A percentile compares a stretch with the other conserved stretches of the same genome.
phyloP scores from a whole-genome alignment of 164 flowering plant species.

The Nymphaea thermarum region DNA sequence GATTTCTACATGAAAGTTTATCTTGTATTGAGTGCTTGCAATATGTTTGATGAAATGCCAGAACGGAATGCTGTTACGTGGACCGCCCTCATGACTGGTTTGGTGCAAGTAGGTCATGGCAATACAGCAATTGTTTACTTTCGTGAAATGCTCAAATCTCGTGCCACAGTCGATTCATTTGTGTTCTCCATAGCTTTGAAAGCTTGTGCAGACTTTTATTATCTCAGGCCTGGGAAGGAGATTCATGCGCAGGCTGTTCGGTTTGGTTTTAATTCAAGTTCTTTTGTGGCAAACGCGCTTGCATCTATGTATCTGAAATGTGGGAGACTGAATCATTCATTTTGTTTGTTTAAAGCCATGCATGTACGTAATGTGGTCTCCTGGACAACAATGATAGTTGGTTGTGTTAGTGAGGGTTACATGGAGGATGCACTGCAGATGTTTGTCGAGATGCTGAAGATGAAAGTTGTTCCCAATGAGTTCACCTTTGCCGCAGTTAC shows the following conservation, averaged over 20 bases:
- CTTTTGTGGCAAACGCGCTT: slow-evolving; percentile 64
- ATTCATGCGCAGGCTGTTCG: slow-evolving; percentile 49
- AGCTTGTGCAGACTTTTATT: slow-evolving; percentile 59
- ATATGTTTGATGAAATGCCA: slow-evolving; percentile 66
- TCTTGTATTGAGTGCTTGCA: slow-evolving; percentile 26
- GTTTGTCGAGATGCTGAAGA: slow-evolving; percentile 41
- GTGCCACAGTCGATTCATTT: slow-evolving; percentile 44
- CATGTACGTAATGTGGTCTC: slow-evolving; percentile 54
- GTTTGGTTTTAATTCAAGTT: slow-evolving; percentile 38
- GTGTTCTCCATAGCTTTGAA: slow-evolving; percentile 66
- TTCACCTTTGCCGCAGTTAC: slow-evolving; percentile 66
- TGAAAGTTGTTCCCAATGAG: slow-evolving; percentile 53
- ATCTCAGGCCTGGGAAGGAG: slow-evolving; percentile 41
- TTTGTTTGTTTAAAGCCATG: slow-evolving; percentile 54
- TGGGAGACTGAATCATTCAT: slow-evolving; percentile 53
- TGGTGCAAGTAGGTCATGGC: slow-evolving; percentile 43
- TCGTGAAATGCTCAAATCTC: slow-evolving; percentile 47
- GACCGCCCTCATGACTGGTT: slow-evolving; percentile 77
- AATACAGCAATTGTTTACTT: slow-evolving; percentile 41
- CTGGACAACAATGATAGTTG: slow-evolving; percentile 52
- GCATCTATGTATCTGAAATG: slow-evolving; percentile 68
- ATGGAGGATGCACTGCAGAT: slow-evolving; percentile 34
- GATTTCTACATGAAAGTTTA: slow-evolving; percentile 65
- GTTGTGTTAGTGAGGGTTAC: slow-evolving; percentile 40
- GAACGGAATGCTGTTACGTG: slow-evolving; percentile 68